Evolutionary conservation across 2,329 filamentous ascomycete species (phyloP).

Genomic region (Xylaria sp.): DNA sequence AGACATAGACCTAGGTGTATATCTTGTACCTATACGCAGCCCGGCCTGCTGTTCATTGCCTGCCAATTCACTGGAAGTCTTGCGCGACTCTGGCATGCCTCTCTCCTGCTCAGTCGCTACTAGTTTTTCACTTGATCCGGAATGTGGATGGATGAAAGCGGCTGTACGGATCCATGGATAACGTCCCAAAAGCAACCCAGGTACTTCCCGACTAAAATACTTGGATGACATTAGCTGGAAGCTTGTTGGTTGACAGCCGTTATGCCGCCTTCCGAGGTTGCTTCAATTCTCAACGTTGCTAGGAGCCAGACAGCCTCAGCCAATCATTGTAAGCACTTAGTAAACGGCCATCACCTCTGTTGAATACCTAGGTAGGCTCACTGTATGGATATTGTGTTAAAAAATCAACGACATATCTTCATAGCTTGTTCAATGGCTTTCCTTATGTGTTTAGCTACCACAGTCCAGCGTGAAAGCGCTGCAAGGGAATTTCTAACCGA

Average conservation of each 20-base stretch:
- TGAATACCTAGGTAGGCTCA: neutral
- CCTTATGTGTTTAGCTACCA: no score
- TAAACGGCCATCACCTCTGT: neutral
- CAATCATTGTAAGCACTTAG: neutral
- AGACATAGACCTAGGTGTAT: neutral
- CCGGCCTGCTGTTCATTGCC: no score
- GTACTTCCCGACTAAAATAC: conserved; percentile 21
- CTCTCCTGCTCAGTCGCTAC: neutral
- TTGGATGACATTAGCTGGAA: neutral
- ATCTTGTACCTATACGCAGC: neutral
- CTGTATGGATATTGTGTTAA: neutral
- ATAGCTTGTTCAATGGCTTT: no score
- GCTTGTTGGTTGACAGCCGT: neutral
- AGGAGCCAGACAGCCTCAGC: neutral
- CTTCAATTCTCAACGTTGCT: neutral
- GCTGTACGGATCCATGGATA: conserved; percentile 11
- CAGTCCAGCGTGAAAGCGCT: no score
- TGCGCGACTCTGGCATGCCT: neutral
- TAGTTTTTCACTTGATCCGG: neutral
- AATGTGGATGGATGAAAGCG: conserved; percentile 28
- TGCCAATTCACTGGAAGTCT: no score
- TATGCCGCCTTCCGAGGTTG: neutral
- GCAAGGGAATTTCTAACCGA: no score
- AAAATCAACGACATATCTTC: neutral
- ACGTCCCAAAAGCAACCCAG: neutral